phyloP scores from a whole-genome alignment of 192 early-diverging fungal genomes.

The Umbelopsis vinacea region DNA sequence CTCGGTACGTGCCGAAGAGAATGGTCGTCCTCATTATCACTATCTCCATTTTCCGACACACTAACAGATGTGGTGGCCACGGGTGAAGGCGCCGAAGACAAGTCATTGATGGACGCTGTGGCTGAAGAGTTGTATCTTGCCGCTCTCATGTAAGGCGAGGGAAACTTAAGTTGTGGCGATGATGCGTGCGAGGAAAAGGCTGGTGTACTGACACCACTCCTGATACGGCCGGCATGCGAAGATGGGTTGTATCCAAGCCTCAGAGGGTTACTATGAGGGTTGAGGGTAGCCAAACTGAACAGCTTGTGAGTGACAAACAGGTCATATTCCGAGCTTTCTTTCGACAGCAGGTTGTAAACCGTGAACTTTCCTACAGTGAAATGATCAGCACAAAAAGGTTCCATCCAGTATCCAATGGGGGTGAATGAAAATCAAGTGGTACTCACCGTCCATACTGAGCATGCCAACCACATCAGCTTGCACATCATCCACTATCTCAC shows the following conservation, averaged over 20 bases:
- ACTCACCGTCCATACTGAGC: slow-evolving; percentile 61
- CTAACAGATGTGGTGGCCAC: neutral
- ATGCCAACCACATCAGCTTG: slow-evolving; percentile 52
- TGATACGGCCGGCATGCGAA: neutral
- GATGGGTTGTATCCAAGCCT: neutral
- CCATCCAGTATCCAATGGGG: neutral
- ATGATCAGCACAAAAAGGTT: neutral
- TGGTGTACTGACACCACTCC: neutral
- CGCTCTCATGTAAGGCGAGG: slow-evolving; percentile 9
- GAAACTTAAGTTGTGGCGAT: slow-evolving; percentile 1
- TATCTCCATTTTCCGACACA: slow-evolving; percentile 15
- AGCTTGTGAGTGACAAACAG: slow-evolving; percentile 60
- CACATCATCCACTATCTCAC: slow-evolving; percentile 4
- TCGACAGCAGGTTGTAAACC: slow-evolving; percentile 50
- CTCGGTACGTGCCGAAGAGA: neutral
- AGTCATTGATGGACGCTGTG: neutral
- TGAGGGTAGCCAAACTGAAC: slow-evolving; percentile 55
- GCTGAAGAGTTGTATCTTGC: slow-evolving; percentile 10
- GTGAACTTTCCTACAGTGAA: slow-evolving; percentile 48
- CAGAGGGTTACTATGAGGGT: slow-evolving; percentile 35
- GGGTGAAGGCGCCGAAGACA: slow-evolving; percentile 1
- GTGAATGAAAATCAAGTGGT: no score
- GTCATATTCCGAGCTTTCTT: slow-evolving; percentile 49
- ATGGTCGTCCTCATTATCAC: neutral
- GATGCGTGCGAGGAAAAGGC: slow-evolving; percentile 15